These are phyloP conservation scores for Phytopythium boreale DNA, from an alignment of 352 stramenopile genomes.

Conservation along the genomic window DNA sequence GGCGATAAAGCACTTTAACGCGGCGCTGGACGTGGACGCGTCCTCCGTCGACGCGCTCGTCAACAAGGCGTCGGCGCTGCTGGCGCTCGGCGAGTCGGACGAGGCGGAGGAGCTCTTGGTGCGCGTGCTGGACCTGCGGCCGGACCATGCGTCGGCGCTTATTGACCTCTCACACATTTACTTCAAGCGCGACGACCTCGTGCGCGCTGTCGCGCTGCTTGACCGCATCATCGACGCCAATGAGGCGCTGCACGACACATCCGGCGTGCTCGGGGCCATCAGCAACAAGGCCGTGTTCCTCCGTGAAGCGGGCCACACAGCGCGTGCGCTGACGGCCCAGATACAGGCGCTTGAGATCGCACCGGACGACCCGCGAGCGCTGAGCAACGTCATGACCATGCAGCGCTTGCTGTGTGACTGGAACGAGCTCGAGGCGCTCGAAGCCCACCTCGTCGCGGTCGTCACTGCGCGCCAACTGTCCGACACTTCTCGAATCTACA, in stretches of 20 bases:
- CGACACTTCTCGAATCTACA: not conserved
- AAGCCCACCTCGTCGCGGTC: conserved; percentile 33
- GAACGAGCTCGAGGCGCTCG: conserved; percentile 41
- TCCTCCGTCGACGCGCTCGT: conserved; percentile 48
- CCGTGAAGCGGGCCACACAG: conserved; percentile 35
- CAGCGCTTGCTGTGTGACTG: conserved; percentile 61
- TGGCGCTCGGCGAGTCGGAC: conserved; percentile 26
- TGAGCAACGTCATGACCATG: conserved; percentile 51
- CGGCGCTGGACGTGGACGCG: conserved; percentile 30
- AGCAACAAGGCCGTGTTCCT: conserved; percentile 80
- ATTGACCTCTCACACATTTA: conserved; percentile 54
- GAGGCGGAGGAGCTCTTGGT: conserved; percentile 36
- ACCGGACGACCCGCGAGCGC: conserved; percentile 27
- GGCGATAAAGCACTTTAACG: conserved; percentile 63
- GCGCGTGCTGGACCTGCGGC: conserved; percentile 41
- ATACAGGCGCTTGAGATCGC: conserved; percentile 34
- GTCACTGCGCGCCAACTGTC: conserved; percentile 20
- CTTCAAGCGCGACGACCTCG: conserved; percentile 40
- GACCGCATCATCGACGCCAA: conserved; percentile 30
- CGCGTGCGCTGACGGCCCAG: conserved; percentile 39
- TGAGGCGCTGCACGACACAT: conserved; percentile 6
- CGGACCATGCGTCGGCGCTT: conserved; percentile 29
- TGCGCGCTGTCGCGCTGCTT: conserved; percentile 39
- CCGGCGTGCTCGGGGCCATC: conserved; percentile 27
- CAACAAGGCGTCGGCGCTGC: conserved; percentile 70